Evolutionary conservation across 495 filamentous ascomycete species (phyloP).

Genomic region (Rhypophila decipiens): DNA sequence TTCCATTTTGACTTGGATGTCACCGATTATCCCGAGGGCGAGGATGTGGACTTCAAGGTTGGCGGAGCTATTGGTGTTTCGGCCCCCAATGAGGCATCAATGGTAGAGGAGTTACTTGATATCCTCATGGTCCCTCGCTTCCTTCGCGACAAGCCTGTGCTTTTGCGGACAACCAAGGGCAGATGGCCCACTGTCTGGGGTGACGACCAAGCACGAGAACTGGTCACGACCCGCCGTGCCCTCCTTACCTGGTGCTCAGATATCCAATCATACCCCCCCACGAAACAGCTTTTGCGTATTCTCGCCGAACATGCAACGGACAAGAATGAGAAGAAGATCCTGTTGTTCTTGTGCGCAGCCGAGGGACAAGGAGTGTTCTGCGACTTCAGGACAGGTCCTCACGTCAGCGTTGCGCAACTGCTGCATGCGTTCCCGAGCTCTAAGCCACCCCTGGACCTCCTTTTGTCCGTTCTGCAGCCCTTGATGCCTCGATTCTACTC

Average conservation of each 20-base stretch:
- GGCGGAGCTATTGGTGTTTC: constrained; percentile 91
- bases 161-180: constrained; percentile 69
- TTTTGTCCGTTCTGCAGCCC: constrained; percentile 73
- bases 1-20: constrained; percentile 97
- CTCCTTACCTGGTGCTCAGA: constrained; percentile 93
- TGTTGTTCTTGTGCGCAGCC: constrained; percentile 77
- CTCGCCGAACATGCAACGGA: constrained; percentile 80
- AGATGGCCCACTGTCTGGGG: constrained; percentile 99
- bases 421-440: constrained; percentile 88
- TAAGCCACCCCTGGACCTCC: constrained; percentile 73
- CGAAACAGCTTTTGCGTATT: constrained; percentile 78
- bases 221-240: constrained; percentile 83
- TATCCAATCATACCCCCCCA: constrained; percentile 85
- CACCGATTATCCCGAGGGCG: constrained; percentile 86
- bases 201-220: constrained; percentile 73
- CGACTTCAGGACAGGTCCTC: constrained; percentile 84
- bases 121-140: constrained; percentile 67
- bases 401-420: constrained; percentile 77
- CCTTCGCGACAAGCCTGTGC: constrained; percentile 73
- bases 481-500: constrained; percentile 99
- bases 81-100: constrained; percentile 71
- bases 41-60: constrained; percentile 87
- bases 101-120: constrained; percentile 80
- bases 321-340: constrained; percentile 76
- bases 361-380: constrained; percentile 92